Conservation (phyloP, 2,329 filamentous ascomycete genomes). For the Gnomoniopsis smithogilvyi region DNA sequence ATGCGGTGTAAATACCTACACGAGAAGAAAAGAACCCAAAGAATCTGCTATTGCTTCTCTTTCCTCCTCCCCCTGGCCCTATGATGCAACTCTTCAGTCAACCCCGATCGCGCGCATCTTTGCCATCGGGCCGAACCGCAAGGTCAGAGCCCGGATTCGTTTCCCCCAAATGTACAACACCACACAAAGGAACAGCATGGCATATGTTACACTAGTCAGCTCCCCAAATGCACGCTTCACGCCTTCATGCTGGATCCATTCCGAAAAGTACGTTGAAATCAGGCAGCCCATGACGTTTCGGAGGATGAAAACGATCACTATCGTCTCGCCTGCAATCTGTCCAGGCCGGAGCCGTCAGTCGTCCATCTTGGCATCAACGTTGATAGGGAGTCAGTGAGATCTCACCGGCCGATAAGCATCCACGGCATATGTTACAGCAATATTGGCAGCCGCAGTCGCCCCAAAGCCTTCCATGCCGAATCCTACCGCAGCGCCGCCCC, state of each 20-base stretch:
- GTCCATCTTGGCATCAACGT: not conserved
- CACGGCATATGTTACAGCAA: conserved; percentile 26
- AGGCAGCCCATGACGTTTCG: conserved; percentile 25
- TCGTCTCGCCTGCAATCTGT: conserved; percentile 24
- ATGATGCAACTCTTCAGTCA: not conserved
- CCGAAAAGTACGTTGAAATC: conserved; percentile 24
- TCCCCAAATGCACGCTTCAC: conserved; percentile 23
- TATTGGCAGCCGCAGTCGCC: conserved; percentile 26
- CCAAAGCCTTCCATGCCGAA: conserved; percentile 29
- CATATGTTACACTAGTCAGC: conserved; percentile 19
- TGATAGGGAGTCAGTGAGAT: not conserved
- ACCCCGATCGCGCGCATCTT: not conserved
- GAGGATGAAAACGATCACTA: conserved; percentile 28
- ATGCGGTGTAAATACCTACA: too few relatives aligned
- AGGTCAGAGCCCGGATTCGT: not conserved
- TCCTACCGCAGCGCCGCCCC: conserved; percentile 15
- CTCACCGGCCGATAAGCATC: conserved; percentile 23
- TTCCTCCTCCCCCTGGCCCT: not conserved
- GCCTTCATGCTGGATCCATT: conserved; percentile 23
- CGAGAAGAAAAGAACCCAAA: too few relatives aligned
- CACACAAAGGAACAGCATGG: conserved; percentile 2
- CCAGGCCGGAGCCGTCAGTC: not conserved
- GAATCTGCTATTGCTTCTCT: not conserved
- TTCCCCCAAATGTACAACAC: not conserved
- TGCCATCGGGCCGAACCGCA: conserved; percentile 5